Conservation (phyloP, 2,329 filamentous ascomycete genomes). For the Myriosclerotinia duriaeana region DNA sequence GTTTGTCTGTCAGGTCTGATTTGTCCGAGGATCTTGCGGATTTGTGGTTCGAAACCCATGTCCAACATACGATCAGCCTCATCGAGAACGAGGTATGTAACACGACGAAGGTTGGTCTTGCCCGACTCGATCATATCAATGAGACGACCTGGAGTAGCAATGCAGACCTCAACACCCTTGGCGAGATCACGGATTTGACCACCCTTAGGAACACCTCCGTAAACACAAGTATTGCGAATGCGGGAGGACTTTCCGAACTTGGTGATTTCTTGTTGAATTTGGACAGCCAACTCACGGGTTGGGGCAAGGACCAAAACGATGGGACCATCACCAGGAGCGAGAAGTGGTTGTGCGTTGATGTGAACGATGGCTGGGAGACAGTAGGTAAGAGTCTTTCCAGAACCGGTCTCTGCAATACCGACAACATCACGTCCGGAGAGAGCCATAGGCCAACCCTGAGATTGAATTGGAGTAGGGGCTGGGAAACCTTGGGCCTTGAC, state of each 20-base stretch:
- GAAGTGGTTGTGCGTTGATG: constrained; percentile 97
- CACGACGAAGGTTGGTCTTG: constrained; percentile 96
- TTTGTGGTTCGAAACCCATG: constrained; percentile 99
- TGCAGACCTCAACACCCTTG: constrained; percentile 96
- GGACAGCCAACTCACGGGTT: constrained; percentile 95
- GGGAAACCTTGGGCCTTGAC: constrained; percentile 98
- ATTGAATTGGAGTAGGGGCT: constrained; percentile 92
- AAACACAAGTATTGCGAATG: constrained; percentile 98
- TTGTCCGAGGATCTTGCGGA: constrained; percentile 96
- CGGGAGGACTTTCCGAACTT: constrained; percentile 98
- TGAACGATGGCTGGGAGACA: constrained; percentile 97
- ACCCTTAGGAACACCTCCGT: constrained; percentile 97
- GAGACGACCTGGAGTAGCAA: constrained; percentile 93
- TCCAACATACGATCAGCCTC: constrained; percentile 99
- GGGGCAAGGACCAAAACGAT: constrained; percentile 96
- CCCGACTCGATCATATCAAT: constrained; percentile 98
- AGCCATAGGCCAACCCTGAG: constrained; percentile 98
- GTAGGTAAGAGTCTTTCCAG: constrained; percentile 98
- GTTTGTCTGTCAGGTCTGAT: constrained; percentile 98
- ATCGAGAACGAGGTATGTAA: constrained; percentile 97
- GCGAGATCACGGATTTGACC: constrained; percentile 93
- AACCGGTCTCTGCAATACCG: constrained; percentile 98
- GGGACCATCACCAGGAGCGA: constrained; percentile 90
- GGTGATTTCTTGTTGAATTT: constrained; percentile 97
- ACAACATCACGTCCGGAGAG: constrained; percentile 97